Conservation (phyloP, 208 protist species). For the Trypanosoma vivax region DNA sequence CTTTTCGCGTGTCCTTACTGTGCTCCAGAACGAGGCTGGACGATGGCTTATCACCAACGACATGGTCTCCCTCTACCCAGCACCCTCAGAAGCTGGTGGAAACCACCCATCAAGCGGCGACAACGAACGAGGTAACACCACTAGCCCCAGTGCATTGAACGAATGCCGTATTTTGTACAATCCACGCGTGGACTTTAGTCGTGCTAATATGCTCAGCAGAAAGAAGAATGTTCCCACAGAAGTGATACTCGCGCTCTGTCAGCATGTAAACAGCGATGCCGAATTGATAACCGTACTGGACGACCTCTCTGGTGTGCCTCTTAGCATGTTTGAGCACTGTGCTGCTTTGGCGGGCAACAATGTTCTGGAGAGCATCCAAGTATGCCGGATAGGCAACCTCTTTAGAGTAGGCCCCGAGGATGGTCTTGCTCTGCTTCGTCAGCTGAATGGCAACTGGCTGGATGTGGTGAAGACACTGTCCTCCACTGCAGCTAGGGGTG, state of each 20-base stretch:
- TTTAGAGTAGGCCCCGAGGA: constrained; percentile 41
- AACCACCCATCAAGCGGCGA: constrained; percentile 3
- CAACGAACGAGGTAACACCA: constrained; percentile 4
- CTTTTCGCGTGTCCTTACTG: constrained; percentile 59
- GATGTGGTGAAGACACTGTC: constrained; percentile 33
- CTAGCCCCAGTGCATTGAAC: constrained; percentile 24
- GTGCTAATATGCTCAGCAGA: constrained; percentile 33
- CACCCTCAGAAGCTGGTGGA: constrained; percentile 17
- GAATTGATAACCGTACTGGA: constrained; percentile 54
- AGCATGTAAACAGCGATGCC: constrained; percentile 40
- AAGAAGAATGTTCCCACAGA: constrained; percentile 47
- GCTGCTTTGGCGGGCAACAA: constrained; percentile 49
- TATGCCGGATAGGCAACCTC: constrained; percentile 65
- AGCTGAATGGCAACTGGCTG: constrained; percentile 52
- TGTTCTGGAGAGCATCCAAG: constrained; percentile 56
- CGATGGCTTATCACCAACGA: constrained; percentile 78
- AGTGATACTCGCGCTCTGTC: constrained; percentile 47
- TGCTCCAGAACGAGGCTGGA: constrained; percentile 32
- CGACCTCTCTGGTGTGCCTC: constrained; percentile 57
- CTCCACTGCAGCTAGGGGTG: constrained; percentile 1
- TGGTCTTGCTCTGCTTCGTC: constrained; percentile 45
- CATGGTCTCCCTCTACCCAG: constrained; percentile 70
- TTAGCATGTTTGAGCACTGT: constrained; percentile 61
- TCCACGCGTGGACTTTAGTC: constrained; percentile 42
- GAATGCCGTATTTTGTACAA: constrained; percentile 63